Evolutionary conservation across 2,329 filamentous ascomycete genomes (phyloP).

Genomic region (Phialocephala sp.): DNA sequence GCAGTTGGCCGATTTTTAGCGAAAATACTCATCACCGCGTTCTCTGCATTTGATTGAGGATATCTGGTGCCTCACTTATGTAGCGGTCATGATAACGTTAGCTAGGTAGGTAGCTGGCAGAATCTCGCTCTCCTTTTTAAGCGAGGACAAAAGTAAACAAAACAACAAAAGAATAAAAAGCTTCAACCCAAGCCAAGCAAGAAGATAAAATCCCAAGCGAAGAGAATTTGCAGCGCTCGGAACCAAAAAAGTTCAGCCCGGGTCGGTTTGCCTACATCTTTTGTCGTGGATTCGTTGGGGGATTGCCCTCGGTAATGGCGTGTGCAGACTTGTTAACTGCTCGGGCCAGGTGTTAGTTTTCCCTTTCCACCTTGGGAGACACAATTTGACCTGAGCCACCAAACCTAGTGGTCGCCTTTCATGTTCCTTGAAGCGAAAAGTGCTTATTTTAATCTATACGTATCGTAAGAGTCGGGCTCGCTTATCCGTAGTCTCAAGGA

Average conservation of each 20-base stretch:
- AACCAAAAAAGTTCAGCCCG: neutral
- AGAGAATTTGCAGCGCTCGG: neutral
- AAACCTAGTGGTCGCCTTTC: neutral
- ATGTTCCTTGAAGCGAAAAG: neutral
- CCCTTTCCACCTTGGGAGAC: neutral
- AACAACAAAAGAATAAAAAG: too few relatives aligned
- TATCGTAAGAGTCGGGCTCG: too few relatives aligned
- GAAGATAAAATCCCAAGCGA: neutral
- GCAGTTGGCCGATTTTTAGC: too few relatives aligned
- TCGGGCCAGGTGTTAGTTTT: neutral
- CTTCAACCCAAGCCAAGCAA: neutral
- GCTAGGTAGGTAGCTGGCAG: too few relatives aligned
- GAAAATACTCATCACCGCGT: too few relatives aligned
- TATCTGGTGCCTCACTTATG: too few relatives aligned
- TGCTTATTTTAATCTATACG: neutral
- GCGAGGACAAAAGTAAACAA: too few relatives aligned
- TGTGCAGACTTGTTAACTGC: neutral
- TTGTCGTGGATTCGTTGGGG: too few relatives aligned
- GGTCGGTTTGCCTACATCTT: neutral
- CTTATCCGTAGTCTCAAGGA: too few relatives aligned
- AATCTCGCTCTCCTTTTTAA: too few relatives aligned
- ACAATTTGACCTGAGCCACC: neutral
- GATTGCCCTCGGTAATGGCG: neutral
- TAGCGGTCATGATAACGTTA: too few relatives aligned
- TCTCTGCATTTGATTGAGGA: too few relatives aligned